Evolutionary conservation across 164 flowering plant genomes (phyloP).

Genomic region (Platanus orientalis): DNA sequence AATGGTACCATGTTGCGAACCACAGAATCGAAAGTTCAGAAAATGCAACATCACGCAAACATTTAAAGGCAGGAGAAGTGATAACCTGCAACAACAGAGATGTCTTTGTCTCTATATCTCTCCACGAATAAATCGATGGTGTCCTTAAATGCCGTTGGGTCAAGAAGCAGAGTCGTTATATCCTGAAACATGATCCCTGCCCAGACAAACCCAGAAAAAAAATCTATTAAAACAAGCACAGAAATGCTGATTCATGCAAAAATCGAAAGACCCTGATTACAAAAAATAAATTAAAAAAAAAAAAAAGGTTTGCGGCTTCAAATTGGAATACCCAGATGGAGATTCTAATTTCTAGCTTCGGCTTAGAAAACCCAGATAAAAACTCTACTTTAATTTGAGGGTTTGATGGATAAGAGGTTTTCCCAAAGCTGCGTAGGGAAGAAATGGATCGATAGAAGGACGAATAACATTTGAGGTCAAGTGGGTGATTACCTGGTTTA

Average conservation of each 20-base stretch:
- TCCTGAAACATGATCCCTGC: slow-evolving; percentile 97
- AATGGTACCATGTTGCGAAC: no score
- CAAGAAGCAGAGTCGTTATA: slow-evolving; percentile 89
- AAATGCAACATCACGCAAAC: no score
- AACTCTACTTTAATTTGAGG: background rate
- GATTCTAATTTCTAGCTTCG: background rate
- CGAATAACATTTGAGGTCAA: background rate
- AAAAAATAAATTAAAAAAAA: background rate
- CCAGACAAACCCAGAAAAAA: background rate
- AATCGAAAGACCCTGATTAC: background rate
- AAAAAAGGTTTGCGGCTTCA: background rate
- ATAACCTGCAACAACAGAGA: slow-evolving; percentile 88
- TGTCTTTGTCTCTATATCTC: slow-evolving; percentile 66
- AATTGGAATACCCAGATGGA: slow-evolving; percentile 1
- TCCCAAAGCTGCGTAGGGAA: background rate
- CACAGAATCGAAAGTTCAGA: no score
- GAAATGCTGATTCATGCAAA: background rate
- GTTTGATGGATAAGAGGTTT: background rate
- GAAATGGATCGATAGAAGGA: background rate
- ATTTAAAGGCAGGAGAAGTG: background rate
- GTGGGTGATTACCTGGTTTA: slow-evolving; percentile 52
- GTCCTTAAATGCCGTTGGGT: slow-evolving; percentile 75
- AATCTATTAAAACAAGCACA: background rate
- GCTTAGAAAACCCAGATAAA: slow-evolving; percentile 1
- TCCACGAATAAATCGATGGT: slow-evolving; percentile 93